Base-by-base conservation (phyloP, 495 filamentous ascomycete genomes). In the Cryomyces minteri region DNA sequence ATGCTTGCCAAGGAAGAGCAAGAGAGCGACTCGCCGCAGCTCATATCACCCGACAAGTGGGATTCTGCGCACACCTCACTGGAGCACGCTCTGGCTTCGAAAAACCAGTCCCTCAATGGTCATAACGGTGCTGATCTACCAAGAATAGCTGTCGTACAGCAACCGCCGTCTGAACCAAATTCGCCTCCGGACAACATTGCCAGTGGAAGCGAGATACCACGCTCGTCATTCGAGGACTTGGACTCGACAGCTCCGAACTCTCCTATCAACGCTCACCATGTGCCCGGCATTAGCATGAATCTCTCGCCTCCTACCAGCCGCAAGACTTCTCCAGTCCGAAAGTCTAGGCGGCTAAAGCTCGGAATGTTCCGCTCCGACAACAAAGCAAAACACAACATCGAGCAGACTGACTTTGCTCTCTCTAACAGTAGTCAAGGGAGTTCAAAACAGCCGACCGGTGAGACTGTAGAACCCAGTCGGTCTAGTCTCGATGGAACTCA, bases 1-100 rank as follows among this genome's bases (percentile, higher is more conserved):
- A 69, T 80, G 64, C 61, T 80, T 9, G 71, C 49, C 14, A 45
- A 51, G 33, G 52, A 57, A 34, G 47, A 43, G 12, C 37, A 41
- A 36, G 49, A 51, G 18, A 41, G 34, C 10, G 7, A 47, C 9
- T n/a, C 29, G 31, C 43, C 14, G 18, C 48, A 49, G 3, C 46
- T 53, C 32, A 30, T 55, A 12, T 61, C 59, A 1, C 58, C 59
- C 2, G 54, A 64, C 43, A 59, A 63, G 40, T 63, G 62, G 62
- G 59, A 61, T n/a, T 52, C 47, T 5, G 40, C 44, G 45, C 32
- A 49, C 11, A 41, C 6, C 45, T 25, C 18, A 25, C 18, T 25
- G 33, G 7, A 29, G 39, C 25, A n/a, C 28, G 2, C 25, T 8
- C 7, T n/a, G 46, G 40, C 11, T 5, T 25, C 34, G n/a, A n/a